Evolutionary conservation across 768 basidiomycete species (phyloP), one percentile per base, ranked within the genome.

Genomic region (Lactarius deliciosus): DNA sequence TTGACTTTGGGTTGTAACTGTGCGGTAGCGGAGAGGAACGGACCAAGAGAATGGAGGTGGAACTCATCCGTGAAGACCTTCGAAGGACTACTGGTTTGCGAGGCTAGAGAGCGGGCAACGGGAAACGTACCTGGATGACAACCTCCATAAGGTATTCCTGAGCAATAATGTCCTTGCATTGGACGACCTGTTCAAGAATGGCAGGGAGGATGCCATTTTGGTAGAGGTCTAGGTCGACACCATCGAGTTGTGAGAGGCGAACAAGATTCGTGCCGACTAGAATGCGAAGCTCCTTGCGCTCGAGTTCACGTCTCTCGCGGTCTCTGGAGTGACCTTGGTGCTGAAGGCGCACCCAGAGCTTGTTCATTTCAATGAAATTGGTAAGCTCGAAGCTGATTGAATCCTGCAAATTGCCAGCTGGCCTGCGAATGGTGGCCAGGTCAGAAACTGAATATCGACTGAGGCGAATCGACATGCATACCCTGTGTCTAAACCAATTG

Each of bases 321-420:
- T 99, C 97, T 57, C 94, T 86, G 1, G 95, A 97, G 73, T 98
- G 96, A 0, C 96, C 97, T 74, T 96, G 93, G 73, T 99, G 97
- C 76, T 98, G 97, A 13, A 98, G 83, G 47, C 97, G 92, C 3
- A 99, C 96, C 97, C 97, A 98, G 28, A 98, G 88, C 76, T 98
- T 99, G 84, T 98, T 98, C 96, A 98, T 99, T 75, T 99, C 97
- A 75, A 99, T 94, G 74, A 99, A 98, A 77, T 98, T 98, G 67
- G 95, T 98, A 66, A 99, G 83, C 47, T 98, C 95, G 75, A 98
- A 98, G 3, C 86, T 86, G 69, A 93, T 96, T 1, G 96, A 98
- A 77, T 99, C 97, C 78, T 95, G 90, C 2, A 99, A 81, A 74
- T 94, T 92, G 57, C 96, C 97, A 57, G 80, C 76, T 18, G 95